A percentile compares a stretch with the other conserved stretches of the same genome.
Conservation (phyloP, 495 filamentous ascomycete species). For the Physcia stellaris region DNA sequence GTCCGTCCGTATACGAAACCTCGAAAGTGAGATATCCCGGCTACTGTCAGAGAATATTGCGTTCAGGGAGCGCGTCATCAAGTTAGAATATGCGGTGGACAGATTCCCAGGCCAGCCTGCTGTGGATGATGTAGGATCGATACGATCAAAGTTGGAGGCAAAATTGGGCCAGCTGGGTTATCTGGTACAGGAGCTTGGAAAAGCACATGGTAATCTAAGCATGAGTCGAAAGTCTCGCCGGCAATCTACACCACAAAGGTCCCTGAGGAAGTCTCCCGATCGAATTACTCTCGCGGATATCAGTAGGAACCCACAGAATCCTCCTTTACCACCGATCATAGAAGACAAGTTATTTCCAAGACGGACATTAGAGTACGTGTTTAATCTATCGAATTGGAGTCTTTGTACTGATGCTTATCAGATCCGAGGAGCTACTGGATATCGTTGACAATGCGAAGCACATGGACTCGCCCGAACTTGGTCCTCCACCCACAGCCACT, state of each 20-base stretch:
- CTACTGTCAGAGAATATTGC: conserved; percentile 79
- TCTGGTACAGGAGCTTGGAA: conserved; percentile 50
- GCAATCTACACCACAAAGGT: conserved; percentile 3
- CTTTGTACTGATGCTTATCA: conserved; percentile 19
- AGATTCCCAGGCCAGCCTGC: conserved; percentile 30
- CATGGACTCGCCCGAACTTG: conserved; percentile 51
- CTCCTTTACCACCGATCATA: conserved; percentile 64
- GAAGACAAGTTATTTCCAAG: conserved; percentile 72
- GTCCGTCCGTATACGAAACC: conserved; percentile 71
- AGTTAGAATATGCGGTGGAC: conserved; percentile 52
- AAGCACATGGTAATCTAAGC: conserved; percentile 23
- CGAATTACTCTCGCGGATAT: no score
- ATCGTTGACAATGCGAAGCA: conserved; percentile 32
- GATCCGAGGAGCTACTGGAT: conserved; percentile 30
- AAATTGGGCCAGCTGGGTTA: conserved; percentile 53
- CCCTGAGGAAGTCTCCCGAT: conserved; percentile 16
- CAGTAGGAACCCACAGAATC: no score
- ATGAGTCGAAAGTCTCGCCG: background rate
- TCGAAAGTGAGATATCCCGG: conserved; percentile 74
- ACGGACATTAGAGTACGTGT: conserved; percentile 56
- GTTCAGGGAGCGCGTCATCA: conserved; percentile 64
- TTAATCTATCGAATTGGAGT: background rate
- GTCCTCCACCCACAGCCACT: conserved; percentile 49
- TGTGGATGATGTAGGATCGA: conserved; percentile 49
- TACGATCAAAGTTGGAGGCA: conserved; percentile 54